Evolutionary conservation across 169 alveolate genomes (phyloP).

Genomic region (Eimeria sp.): DNA sequence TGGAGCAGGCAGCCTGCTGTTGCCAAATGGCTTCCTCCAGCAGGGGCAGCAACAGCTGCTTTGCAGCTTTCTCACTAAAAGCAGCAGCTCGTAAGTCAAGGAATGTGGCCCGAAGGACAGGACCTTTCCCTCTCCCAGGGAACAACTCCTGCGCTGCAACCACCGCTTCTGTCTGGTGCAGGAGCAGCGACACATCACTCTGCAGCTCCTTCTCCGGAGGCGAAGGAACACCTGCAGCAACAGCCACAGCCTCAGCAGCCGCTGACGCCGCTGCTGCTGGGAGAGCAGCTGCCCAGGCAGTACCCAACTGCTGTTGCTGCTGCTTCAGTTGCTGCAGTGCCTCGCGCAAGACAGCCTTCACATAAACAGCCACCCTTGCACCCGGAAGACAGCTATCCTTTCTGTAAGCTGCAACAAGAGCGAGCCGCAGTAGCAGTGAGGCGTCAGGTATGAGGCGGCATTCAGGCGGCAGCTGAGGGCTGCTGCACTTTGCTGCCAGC

Average conservation of each 20-base stretch:
- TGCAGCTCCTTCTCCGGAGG: conserved; percentile 20
- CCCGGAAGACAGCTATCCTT: conserved; percentile 33
- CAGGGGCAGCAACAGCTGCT: conserved; percentile 68
- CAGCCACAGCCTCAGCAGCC: conserved; percentile 57
- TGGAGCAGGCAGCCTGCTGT: conserved; percentile 63
- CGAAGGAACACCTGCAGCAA: conserved; percentile 35
- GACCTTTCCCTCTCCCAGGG: background rate
- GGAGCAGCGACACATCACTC: conserved; percentile 18
- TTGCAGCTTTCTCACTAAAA: conserved; percentile 31
- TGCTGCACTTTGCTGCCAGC: conserved; percentile 50
- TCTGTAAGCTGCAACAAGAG: conserved; percentile 39
- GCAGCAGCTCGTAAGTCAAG: conserved; percentile 31
- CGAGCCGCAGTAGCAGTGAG: conserved; percentile 49
- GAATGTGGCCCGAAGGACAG: background rate
- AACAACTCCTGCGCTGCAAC: conserved; percentile 59
- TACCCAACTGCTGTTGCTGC: conserved; percentile 7
- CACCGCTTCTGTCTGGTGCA: conserved; percentile 42
- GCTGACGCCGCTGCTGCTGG: background rate
- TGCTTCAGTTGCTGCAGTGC: conserved; percentile 29
- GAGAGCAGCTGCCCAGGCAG: background rate
- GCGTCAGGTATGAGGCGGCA: conserved; percentile 27
- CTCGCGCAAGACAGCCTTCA: conserved; percentile 6
- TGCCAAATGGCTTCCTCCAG: conserved; percentile 59
- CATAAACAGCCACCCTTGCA: background rate
- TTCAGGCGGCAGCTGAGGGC: conserved; percentile 6